phyloP scores from a whole-genome alignment of 2,329 filamentous ascomycete genomes.

The Verticillium nubilum region DNA sequence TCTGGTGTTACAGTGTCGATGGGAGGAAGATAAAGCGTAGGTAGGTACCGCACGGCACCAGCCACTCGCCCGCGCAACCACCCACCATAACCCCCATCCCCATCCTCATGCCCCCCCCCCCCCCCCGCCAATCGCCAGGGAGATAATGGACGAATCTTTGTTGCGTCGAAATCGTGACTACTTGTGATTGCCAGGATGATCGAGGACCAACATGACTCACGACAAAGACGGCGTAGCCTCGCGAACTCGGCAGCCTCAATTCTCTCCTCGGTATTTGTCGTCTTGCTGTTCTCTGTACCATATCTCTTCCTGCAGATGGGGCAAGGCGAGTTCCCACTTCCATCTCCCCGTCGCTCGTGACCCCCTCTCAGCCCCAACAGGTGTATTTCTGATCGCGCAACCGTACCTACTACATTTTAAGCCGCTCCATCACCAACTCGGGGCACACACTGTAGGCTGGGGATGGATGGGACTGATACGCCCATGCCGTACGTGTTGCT shows the following conservation, averaged over 20 bases:
- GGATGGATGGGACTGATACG: not conserved
- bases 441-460: not conserved
- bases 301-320: not conserved
- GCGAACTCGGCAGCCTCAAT: not conserved
- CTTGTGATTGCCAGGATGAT: not conserved
- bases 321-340: not conserved
- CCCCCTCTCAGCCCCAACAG: not conserved
- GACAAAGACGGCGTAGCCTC: not conserved
- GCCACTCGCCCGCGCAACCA: not conserved
- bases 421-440: not conserved
- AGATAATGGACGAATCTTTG: not conserved
- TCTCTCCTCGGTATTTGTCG: not conserved
- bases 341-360: not conserved
- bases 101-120: too few species aligned
- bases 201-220: not conserved
- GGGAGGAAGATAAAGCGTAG: not conserved
- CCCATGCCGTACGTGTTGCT: not conserved
- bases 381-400: not conserved
- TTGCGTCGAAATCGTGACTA: too few species aligned
- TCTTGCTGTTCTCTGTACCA: too few species aligned
- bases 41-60: too few species aligned
- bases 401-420: not conserved
- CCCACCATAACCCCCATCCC: too few species aligned
- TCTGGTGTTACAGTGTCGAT: not conserved
- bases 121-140: not conserved